Evolutionary conservation across 345 rosid genomes (phyloP), one percentile per base, ranked within the genome.

Genomic region (Eucalyptus virginea): DNA sequence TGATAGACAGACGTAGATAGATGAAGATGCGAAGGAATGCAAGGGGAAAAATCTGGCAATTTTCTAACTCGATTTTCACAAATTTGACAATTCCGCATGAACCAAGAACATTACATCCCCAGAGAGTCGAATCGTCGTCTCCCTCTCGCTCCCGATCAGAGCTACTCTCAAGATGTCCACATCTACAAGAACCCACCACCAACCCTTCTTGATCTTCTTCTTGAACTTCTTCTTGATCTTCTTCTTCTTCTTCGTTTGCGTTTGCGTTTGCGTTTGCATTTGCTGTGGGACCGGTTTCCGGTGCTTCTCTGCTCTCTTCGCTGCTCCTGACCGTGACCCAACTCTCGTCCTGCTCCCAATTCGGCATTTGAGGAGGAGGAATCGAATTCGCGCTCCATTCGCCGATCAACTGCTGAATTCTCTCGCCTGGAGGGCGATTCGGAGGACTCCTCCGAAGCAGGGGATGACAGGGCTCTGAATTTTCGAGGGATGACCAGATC

Each of bases 301-400:
- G 10, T 8, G 88, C 60, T 80, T 21, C 85, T 23, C 7, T 11
- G 30, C 30, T 77, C 85, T 44, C 42, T 40, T 77, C 85, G 47
- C 88, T 90, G 89, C 92, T 88, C 90, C 97, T 92, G 32, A 95
- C 94, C 1, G 94, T 92, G 45, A 90, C 32, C 97, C 96, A 95
- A 51, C 50, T 88, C 62, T 91, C 94, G 88, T 93, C 94, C 88
- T 62, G 87, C 48, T 86, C 86, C 97, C 94, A 93, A 34, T 58
- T 87, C 34, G 87, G 89, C 65, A 81, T 44, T 77, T 23, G 47
- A 77, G 85, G 16, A 30, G 49, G 81, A 60, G 83, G 83, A 45
- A 23, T 52, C 52, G 16, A 34, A 48, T 65, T 69, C 40, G 32
- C 45, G 45, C 80, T 44, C n/a, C 81, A 88, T 49, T 49, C 91